phyloP scores from a whole-genome alignment of 306 rosid species.

The Vigna reflexopilosa region DNA sequence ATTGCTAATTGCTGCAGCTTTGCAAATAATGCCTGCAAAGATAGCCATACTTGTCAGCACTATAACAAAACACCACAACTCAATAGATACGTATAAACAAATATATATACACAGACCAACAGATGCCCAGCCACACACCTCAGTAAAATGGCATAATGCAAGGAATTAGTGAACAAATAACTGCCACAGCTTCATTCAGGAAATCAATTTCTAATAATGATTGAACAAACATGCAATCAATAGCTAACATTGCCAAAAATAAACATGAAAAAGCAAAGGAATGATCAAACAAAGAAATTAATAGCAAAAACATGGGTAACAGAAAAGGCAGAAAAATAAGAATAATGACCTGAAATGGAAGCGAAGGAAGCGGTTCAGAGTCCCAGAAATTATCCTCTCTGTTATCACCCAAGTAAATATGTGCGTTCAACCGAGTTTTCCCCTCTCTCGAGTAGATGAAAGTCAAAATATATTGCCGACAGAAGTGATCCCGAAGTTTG shows the following conservation, averaged over 20 bases:
- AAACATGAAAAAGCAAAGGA: conserved; percentile 30
- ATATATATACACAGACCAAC: not conserved
- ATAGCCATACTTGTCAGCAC: conserved; percentile 41
- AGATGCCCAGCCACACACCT: not conserved
- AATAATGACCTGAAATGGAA: conserved; percentile 90
- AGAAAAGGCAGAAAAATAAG: conserved; percentile 41
- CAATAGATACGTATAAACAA: not conserved
- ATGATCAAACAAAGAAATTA: conserved; percentile 11
- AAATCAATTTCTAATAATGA: conserved; percentile 33
- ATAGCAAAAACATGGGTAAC: conserved; percentile 15
- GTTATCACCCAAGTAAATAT: conserved; percentile 70
- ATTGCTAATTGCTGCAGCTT: conserved; percentile 90
- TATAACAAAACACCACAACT: conserved; percentile 27
- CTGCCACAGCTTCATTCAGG: conserved; percentile 23
- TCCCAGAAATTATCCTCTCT: conserved; percentile 73
- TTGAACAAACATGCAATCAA: conserved; percentile 29
- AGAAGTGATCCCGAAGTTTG: conserved; percentile 94
- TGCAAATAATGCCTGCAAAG: conserved; percentile 86
- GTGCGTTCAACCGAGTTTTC: conserved; percentile 81
- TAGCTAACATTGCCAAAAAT: conserved; percentile 18
- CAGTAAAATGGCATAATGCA: conserved; percentile 25
- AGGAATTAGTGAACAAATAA: conserved; percentile 17
- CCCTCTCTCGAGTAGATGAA: conserved; percentile 99
- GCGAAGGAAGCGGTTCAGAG: conserved; percentile 81
- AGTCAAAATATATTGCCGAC: conserved; percentile 83